Evolutionary conservation across 2,329 filamentous ascomycete genomes (phyloP).

Genomic region (Ophiocordyceps camponoti-floridani): DNA sequence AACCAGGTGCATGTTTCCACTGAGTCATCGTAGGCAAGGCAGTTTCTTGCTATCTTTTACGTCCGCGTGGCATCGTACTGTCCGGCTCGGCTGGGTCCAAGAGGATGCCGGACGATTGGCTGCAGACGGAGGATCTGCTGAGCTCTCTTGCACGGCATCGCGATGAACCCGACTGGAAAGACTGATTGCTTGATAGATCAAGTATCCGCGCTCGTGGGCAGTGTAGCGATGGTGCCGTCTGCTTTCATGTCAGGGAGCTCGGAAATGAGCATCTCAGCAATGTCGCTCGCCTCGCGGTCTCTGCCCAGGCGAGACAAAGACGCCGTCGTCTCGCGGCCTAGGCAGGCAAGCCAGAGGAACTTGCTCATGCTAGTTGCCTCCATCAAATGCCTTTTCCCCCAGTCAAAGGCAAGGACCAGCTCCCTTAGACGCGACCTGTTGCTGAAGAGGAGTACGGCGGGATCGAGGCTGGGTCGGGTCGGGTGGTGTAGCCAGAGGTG

Average conservation of each 20-base stretch:
- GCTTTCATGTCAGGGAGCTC: background rate
- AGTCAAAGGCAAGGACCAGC: constrained; percentile 8
- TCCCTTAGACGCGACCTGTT: constrained; percentile 13
- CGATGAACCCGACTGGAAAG: no score
- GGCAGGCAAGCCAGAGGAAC: constrained; percentile 18
- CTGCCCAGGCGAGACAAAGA: constrained; percentile 22
- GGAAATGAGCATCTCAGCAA: constrained; percentile 17
- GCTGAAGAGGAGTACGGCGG: constrained; percentile 27
- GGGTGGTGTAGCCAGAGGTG: constrained; percentile 39
- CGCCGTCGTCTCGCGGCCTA: constrained; percentile 29
- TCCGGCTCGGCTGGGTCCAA: no score
- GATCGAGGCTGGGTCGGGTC: constrained; percentile 24
- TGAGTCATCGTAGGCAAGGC: no score
- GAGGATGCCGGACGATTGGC: no score
- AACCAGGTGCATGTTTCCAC: no score
- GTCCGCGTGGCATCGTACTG: no score
- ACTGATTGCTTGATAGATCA: no score
- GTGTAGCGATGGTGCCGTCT: background rate
- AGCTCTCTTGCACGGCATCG: no score
- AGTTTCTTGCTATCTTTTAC: no score
- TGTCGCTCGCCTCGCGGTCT: constrained; percentile 19
- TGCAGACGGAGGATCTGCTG: no score
- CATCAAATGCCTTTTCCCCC: constrained; percentile 10
- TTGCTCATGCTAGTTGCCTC: constrained; percentile 13
- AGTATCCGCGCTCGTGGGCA: no score